Base-by-base conservation (phyloP, 2,329 filamentous ascomycete species). In the Cladosporium sp. region DNA sequence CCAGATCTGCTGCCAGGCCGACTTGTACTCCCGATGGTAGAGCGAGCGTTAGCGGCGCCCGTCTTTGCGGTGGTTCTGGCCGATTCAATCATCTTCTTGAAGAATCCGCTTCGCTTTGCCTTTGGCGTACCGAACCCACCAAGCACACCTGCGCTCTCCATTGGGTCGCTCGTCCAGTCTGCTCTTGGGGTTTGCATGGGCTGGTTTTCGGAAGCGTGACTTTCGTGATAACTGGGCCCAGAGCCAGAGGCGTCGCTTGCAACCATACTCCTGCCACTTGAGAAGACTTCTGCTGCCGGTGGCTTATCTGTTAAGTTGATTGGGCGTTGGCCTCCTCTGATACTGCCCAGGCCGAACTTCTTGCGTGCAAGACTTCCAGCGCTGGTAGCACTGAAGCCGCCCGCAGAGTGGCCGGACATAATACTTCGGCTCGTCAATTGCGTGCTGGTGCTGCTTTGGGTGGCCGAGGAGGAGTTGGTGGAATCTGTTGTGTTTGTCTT, bases 11-110 rank as follows among this genome's bases (percentile, higher is more conserved):
- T 66, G 1, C 59, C 58, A 9, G 64, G 62, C 38, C 66, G 56
- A 52, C 62, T 64, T 13, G 80, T 79, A 27, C 82, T 80, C 2
- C 85, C 86, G 57, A 96, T 88, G 56, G 86, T 95, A 57, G 86
- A 93, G 55, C 92, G 82, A 47, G 88, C 89, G 64, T 84, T 95
- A 2, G 92, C 92, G 29, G 94, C 91, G 27, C 90, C 89, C n/a
- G 66, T 69, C 52, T 60, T 63, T 7, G 66, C 65, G 1, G 89
- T 90, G 0, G 92, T 96, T 72, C 95, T 96, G 13, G 91, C 92
- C 2, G 88, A 89, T 57, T 95, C 91, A 25, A 96, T 82, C 59
- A 97, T 92, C 64, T 95, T 94, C 69, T 92, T 93, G 76, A 97
- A 93, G 62, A 97, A 95, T 42, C 89, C 92, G 54, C 85, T 84